Evolutionary conservation across 2,329 filamentous ascomycete species (phyloP).

Genomic region (Chaetomium strumarium): DNA sequence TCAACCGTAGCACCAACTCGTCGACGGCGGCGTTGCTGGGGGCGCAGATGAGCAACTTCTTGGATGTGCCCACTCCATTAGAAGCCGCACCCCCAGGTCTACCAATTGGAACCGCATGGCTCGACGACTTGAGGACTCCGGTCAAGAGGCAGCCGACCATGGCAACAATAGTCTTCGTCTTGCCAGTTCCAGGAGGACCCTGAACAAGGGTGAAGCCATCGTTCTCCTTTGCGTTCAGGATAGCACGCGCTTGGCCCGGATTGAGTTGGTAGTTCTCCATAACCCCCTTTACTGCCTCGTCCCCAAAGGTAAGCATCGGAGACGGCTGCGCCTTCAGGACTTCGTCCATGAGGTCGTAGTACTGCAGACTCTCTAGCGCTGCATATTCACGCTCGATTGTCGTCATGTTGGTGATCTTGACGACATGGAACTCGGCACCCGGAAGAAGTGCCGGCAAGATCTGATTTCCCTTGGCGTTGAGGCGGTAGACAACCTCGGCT

Average conservation of each 20-base stretch:
- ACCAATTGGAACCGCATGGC: conserved; percentile 42
- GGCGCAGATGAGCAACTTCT: conserved; percentile 94
- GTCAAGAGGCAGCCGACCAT: conserved; percentile 86
- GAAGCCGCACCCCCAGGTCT: conserved; percentile 33
- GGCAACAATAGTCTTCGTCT: conserved; percentile 96
- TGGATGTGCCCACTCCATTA: conserved; percentile 40
- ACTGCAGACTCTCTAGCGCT: conserved; percentile 81
- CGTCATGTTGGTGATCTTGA: conserved; percentile 87
- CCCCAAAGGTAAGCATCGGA: conserved; percentile 73
- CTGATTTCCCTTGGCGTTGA: conserved; percentile 61
- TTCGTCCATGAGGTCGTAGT: conserved; percentile 93
- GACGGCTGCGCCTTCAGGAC: conserved; percentile 82
- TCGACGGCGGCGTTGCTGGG: conserved; percentile 98
- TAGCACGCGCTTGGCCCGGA: conserved; percentile 80
- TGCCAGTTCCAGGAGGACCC: conserved; percentile 91
- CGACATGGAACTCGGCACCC: conserved; percentile 62
- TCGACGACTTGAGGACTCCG: conserved; percentile 39
- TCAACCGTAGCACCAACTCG: conserved; percentile 88
- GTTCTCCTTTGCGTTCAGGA: conserved; percentile 87
- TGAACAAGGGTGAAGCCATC: conserved; percentile 97
- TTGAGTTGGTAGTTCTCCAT: conserved; percentile 80
- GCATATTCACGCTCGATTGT: conserved; percentile 95
- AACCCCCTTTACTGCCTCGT: conserved; percentile 63
- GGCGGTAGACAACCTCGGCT: conserved; percentile 79
- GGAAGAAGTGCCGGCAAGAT: conserved; percentile 60